Conservation (phyloP, 768 basidiomycete species). For the Paxillus involutus region DNA sequence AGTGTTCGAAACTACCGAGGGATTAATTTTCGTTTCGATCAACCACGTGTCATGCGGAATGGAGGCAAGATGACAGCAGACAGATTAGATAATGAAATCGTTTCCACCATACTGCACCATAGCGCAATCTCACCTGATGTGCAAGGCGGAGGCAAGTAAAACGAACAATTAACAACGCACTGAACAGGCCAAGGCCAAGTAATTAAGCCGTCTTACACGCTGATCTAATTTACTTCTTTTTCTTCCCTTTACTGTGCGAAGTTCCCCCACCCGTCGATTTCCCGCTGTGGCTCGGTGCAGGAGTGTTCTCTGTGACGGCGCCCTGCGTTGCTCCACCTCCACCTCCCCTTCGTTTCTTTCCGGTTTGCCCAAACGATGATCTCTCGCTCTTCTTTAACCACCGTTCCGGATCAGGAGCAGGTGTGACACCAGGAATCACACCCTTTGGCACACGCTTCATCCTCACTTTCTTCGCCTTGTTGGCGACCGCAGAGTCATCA, state of each 20-base stretch:
- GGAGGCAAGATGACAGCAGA: not conserved
- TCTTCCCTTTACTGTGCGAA: slow-evolving; percentile 56
- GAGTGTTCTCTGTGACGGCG: slow-evolving; percentile 28
- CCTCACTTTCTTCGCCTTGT: slow-evolving; percentile 52
- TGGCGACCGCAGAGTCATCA: slow-evolving; percentile 35
- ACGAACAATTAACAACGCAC: slow-evolving; percentile 23
- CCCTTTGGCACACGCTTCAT: slow-evolving; percentile 70
- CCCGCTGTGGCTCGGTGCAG: slow-evolving; percentile 30
- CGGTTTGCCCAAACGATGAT: slow-evolving; percentile 50
- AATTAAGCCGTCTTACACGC: slow-evolving; percentile 17
- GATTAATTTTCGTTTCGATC: not conserved
- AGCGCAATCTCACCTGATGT: slow-evolving; percentile 19
- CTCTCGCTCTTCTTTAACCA: slow-evolving; percentile 89
- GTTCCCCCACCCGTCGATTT: slow-evolving; percentile 33
- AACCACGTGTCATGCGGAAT: slow-evolving; percentile 14
- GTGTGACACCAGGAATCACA: slow-evolving; percentile 77
- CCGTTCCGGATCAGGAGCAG: slow-evolving; percentile 81
- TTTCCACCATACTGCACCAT: slow-evolving; percentile 14
- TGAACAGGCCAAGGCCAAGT: slow-evolving; percentile 12
- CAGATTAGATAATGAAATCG: slow-evolving; percentile 31
- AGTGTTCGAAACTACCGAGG: not conserved
- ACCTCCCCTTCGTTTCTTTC: slow-evolving; percentile 51
- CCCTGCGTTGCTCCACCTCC: slow-evolving; percentile 75
- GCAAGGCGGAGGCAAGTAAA: slow-evolving; percentile 6
- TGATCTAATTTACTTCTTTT: slow-evolving; percentile 55